Conservation (phyloP, 2,329 filamentous ascomycete genomes). For the Aspergillus cejpii region DNA sequence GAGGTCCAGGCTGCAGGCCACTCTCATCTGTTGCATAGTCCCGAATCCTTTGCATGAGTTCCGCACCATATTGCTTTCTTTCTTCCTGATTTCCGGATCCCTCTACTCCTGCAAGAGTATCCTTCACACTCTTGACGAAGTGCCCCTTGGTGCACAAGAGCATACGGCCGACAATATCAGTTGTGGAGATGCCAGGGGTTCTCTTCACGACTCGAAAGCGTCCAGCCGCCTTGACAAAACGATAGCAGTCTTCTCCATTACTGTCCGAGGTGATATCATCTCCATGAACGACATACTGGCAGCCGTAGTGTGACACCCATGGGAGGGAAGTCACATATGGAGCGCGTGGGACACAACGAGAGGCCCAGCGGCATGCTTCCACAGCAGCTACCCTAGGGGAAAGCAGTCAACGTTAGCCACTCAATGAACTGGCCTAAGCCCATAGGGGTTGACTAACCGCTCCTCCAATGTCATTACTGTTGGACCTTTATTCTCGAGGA, state of each 20-base stretch:
- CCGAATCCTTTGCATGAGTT: slow-evolving; percentile 69
- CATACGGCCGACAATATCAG: slow-evolving; percentile 97
- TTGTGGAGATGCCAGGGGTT: slow-evolving; percentile 93
- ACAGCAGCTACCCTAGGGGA: slow-evolving; percentile 67
- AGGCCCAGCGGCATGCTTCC: slow-evolving; percentile 92
- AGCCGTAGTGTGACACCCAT: slow-evolving; percentile 94
- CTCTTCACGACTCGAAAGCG: slow-evolving; percentile 96
- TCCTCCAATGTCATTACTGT: slow-evolving; percentile 94
- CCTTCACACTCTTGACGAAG: slow-evolving; percentile 76
- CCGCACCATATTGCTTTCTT: slow-evolving; percentile 54
- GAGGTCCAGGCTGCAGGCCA: slow-evolving; percentile 67
- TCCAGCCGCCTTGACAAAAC: slow-evolving; percentile 88
- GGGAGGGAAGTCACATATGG: slow-evolving; percentile 91
- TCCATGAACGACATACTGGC: slow-evolving; percentile 90
- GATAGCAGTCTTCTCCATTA: slow-evolving; percentile 91
- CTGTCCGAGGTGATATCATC: slow-evolving; percentile 96
- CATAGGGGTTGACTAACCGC: slow-evolving; percentile 48
- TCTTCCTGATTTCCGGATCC: slow-evolving; percentile 65
- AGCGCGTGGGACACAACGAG: slow-evolving; percentile 71
- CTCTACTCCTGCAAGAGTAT: slow-evolving; percentile 62
- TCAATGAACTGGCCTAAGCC: slow-evolving; percentile 1
- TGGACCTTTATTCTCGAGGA: slow-evolving; percentile 93
- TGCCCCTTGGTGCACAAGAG: slow-evolving; percentile 89
- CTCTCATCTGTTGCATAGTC: slow-evolving; percentile 85
- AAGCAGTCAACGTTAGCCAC: slow-evolving; percentile 3